Base-by-base conservation (phyloP, 1,284 basidiomycete genomes). In the Vanrija sp. region DNA sequence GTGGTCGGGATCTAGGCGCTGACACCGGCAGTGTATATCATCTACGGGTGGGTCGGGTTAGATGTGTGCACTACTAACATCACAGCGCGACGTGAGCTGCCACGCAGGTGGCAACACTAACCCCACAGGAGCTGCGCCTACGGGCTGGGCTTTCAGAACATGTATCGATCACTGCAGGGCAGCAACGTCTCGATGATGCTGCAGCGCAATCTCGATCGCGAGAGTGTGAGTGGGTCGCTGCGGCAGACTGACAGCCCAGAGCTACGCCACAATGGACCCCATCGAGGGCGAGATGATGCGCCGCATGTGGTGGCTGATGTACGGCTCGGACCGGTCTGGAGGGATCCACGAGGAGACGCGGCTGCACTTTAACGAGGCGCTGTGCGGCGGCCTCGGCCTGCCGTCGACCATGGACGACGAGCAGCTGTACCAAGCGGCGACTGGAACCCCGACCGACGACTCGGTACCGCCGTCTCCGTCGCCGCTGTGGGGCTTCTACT, bases 261-360 rank as follows among this genome's bases (percentile, higher is more conserved):
- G 41, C 2, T 53, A 53, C 25, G 15, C 20, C 6, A n/a, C 20
- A 15, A 35, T 39, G 20, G 41, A 45, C 16, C 44, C 42, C 6
- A 38, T 46, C 36, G 53, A 55, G 38, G 25, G 41, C 16, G 46
- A 49, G 24, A 43, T 53, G 41, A 20, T 20, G n/a, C 41, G 46
- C 19, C 52, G 52, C n/a, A 39, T 49, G 46, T 53, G 31, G 35
- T 53, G 52, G 52, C 19, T 53, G 10, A 37, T 49, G 19, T 53
- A 53, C 31, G 15, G 20, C 3, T 18, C 19, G 8, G 51, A 53
- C 35, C 36, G 45, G n/a, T 53, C 51, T 0, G 45, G 44, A 7
- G 42, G 23, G 9, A 36, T 20, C 10, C 36, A 19, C 20, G 51
- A 53, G 23, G 42, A 36, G 14, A 36, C 41, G 6, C 37, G 45